phyloP scores from a whole-genome alignment of 2,329 filamentous ascomycete species.

The Claviceps sp. region DNA sequence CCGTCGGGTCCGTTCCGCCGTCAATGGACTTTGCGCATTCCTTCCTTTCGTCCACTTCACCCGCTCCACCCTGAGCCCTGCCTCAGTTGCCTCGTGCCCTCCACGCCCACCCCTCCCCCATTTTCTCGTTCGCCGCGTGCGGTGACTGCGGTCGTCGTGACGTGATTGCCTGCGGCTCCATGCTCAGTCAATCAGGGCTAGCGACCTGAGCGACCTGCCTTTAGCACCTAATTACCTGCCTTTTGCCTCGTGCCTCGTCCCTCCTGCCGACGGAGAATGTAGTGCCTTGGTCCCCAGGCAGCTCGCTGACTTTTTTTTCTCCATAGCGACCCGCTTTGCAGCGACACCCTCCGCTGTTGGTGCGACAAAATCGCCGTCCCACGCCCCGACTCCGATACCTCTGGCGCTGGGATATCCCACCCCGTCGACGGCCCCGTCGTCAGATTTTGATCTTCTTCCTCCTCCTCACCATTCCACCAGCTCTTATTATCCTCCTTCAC shows the following conservation, averaged over 20 bases:
- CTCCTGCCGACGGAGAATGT: not conserved
- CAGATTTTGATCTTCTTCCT: not conserved
- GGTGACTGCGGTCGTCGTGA: slow-evolving; percentile 8
- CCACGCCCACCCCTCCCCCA: not conserved
- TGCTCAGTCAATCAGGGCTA: not conserved
- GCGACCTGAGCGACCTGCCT: not conserved
- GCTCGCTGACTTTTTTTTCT: slow-evolving; percentile 7
- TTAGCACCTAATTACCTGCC: not conserved
- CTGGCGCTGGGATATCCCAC: slow-evolving; percentile 3
- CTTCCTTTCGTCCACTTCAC: not conserved
- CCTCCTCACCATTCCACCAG: slow-evolving; percentile 9
- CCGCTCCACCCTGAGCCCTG: slow-evolving; percentile 2
- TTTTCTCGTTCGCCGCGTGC: slow-evolving; percentile 1
- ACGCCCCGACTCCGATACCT: slow-evolving; percentile 5
- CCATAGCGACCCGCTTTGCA: slow-evolving; percentile 3
- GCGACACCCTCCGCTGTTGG: slow-evolving; percentile 1
- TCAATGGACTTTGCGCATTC: not conserved
- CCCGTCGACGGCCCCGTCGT: slow-evolving; percentile 4
- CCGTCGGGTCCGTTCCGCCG: not conserved
- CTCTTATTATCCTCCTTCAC: slow-evolving; percentile 25
- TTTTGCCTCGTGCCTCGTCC: not conserved
- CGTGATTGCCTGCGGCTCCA: slow-evolving; percentile 7
- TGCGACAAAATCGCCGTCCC: slow-evolving; percentile 3
- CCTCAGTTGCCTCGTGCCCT: slow-evolving; percentile 7
- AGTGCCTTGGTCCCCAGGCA: not conserved